Base-by-base conservation (phyloP, 1,284 basidiomycete genomes). In the Prillingera fragicola region DNA sequence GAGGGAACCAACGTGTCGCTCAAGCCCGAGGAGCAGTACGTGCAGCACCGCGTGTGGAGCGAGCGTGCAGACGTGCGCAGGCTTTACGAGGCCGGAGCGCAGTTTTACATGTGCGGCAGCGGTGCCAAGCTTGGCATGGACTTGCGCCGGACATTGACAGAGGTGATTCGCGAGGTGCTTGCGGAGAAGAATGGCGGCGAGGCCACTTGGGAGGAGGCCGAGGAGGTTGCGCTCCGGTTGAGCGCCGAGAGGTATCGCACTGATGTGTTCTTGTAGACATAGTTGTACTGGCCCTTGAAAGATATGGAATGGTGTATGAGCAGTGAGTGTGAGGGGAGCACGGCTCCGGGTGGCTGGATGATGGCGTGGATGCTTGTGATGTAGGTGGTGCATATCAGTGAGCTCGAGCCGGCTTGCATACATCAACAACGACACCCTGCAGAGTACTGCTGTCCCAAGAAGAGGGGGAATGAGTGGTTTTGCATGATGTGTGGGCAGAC, bases 91-190 rank as follows among this genome's bases (percentile, higher is more conserved):
- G 50, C 62, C 2, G 67, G 67, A 17, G 77, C 76, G 6, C 48
- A 76, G 73, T 74, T 76, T 55, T 79, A 72, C 58, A 74, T 75
- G 2, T 79, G 77, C 49, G 77, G 77, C n/a, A 31, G 25, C 5
- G 74, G 54, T 13, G 33, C 40, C 12, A 38, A 36, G 18, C 46
- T 52, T 18, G 50, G 50, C n/a, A 14, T 29, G 5, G 41, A 35
- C 25, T 33, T 52, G 33, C 43, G 43, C 31, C 40, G 43, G 43
- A 42, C 36, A 15, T 43, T 52, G 13, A 32, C 49, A 3, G 43
- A 48, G 19, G 49, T 52, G 9, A 45, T 52, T 21, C 23, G 21
- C 21, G 40, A 45, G 12, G 31, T 28, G n/a, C n/a, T n/a, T n/a
- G n/a, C n/a, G 26, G 14, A 27, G 22, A n/a, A 23, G 7, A 17